phyloP scores from a whole-genome alignment of 2,329 filamentous ascomycete genomes.

The Claviceps monticola region DNA sequence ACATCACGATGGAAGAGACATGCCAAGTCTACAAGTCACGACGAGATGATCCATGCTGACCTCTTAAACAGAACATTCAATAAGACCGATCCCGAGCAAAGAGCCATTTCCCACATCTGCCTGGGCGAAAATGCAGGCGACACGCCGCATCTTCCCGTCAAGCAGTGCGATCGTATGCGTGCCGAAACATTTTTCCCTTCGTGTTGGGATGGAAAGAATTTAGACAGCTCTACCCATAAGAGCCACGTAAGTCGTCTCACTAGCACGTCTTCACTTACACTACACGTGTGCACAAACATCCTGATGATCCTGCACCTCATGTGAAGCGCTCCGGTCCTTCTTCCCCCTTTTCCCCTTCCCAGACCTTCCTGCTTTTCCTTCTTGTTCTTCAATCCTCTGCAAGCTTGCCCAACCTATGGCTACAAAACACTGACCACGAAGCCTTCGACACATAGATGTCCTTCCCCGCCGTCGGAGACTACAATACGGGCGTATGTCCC shows the following conservation, averaged over 20 bases:
- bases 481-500: constrained; percentile 22
- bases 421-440: background rate
- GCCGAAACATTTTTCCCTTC: constrained; percentile 44
- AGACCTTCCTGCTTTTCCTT: background rate
- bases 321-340: too few species aligned
- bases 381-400: background rate
- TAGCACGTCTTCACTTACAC: background rate
- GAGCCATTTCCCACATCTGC: constrained; percentile 43
- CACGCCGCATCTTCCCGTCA: constrained; percentile 34
- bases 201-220: constrained; percentile 48
- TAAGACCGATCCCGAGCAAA: constrained; percentile 27
- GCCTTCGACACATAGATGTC: constrained; percentile 10
- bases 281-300: too few species aligned
- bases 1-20: too few species aligned
- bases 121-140: constrained; percentile 28
- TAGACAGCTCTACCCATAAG: constrained; percentile 40
- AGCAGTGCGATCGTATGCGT: constrained; percentile 37
- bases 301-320: too few species aligned
- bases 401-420: too few species aligned
- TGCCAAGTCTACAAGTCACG: background rate
- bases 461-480: constrained; percentile 15
- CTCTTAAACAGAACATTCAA: constrained; percentile 23
- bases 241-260: constrained; percentile 31
- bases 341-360: too few species aligned
- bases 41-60: background rate